phyloP scores from a whole-genome alignment of 1,284 basidiomycete species.

The Austropuccinia psidii region DNA sequence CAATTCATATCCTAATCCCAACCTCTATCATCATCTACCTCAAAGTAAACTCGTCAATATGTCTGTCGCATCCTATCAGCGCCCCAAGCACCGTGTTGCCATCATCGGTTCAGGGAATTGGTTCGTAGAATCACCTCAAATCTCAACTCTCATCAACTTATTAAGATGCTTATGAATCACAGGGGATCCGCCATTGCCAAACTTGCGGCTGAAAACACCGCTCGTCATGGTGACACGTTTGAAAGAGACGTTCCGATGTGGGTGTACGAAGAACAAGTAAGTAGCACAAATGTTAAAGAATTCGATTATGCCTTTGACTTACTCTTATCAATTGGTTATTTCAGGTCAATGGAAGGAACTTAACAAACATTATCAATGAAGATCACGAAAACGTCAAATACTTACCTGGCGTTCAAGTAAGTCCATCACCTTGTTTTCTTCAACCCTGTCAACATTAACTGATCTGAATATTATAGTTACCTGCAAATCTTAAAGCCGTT shows the following conservation, averaged over 20 bases:
- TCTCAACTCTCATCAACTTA: not conserved
- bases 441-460: not conserved
- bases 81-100: constrained; percentile 47
- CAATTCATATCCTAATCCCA: too few species aligned
- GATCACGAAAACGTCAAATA: constrained; percentile 57
- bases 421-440: constrained; percentile 53
- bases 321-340: not conserved
- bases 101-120: constrained; percentile 53
- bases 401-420: constrained; percentile 54
- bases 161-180: constrained; percentile 39
- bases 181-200: constrained; percentile 57
- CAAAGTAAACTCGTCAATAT: too few species aligned
- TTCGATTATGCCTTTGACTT: not conserved
- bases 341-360: constrained; percentile 53
- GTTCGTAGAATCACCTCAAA: not conserved
- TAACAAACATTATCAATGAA: constrained; percentile 55
- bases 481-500: constrained; percentile 48
- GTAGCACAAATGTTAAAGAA: constrained; percentile 32
- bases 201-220: constrained; percentile 49
- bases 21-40: too few species aligned
- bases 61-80: too few species aligned
- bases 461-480: constrained; percentile 42
- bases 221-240: constrained; percentile 43
- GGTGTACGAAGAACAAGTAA: constrained; percentile 53
- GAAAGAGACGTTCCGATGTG: constrained; percentile 53